phyloP scores from a whole-genome alignment of 129 eudicot species.

The Helianthus tuberosus region DNA sequence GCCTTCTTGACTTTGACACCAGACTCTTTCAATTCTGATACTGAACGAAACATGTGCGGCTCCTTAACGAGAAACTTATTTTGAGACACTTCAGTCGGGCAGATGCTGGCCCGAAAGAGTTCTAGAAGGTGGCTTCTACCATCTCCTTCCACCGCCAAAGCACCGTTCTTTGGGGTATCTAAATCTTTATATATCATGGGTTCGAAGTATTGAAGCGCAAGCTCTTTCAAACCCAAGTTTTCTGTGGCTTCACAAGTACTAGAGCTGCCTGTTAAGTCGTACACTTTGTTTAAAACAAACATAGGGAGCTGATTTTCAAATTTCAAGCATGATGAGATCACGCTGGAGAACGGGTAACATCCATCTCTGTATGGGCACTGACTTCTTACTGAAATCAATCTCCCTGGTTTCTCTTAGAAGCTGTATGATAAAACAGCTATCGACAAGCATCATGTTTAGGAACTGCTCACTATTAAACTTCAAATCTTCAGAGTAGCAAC shows the following conservation, averaged over 20 bases:
- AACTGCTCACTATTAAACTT: no score
- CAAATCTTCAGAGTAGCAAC: no score
- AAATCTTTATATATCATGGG: conserved; percentile 27
- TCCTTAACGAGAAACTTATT: no score
- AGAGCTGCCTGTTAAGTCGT: no score
- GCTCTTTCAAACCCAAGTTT: conserved; percentile 22
- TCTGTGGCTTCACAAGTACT: not conserved
- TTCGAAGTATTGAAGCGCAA: not conserved
- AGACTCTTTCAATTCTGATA: conserved; percentile 3
- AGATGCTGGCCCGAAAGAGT: conserved; percentile 31
- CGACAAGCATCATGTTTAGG: no score
- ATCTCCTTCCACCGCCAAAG: not conserved
- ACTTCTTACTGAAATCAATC: not conserved
- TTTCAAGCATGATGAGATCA: conserved; percentile 45
- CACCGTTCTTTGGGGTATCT: not conserved
- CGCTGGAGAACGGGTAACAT: conserved; percentile 42
- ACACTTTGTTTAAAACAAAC: no score
- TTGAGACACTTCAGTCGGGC: no score
- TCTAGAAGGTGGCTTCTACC: conserved; percentile 29
- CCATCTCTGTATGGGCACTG: conserved; percentile 19
- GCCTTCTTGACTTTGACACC: conserved; percentile 22
- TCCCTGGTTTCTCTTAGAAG: no score
- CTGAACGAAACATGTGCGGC: no score
- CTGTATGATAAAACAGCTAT: no score
- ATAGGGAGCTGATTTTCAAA: conserved; percentile 31